These are phyloP conservation scores for Colletotrichum camelliae DNA, from an alignment of 2,329 filamentous ascomycete genomes.

Conservation along the genomic window DNA sequence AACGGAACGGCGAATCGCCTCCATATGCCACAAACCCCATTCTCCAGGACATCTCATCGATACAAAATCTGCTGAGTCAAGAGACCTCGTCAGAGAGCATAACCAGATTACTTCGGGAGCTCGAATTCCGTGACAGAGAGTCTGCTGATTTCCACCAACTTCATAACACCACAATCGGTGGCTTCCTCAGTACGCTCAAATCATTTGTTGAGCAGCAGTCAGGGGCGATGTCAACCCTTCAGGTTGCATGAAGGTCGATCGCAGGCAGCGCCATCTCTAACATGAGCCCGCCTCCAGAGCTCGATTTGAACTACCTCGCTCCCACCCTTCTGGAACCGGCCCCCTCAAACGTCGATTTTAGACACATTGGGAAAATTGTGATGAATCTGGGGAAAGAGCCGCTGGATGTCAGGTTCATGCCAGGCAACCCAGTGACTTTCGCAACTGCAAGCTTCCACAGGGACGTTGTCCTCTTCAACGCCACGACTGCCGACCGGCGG, in stretches of 20 bases:
- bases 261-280: neutral
- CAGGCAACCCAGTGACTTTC: neutral
- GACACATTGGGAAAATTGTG: neutral
- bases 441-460: constrained; percentile 14
- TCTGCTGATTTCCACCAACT: neutral
- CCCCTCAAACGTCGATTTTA: neutral
- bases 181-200: neutral
- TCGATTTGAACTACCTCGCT: neutral
- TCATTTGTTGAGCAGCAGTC: neutral
- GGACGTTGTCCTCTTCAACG: constrained; percentile 10
- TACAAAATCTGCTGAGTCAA: neutral
- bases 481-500: neutral
- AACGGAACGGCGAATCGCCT: constrained; percentile 7
- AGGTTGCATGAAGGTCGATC: neutral
- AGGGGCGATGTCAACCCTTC: neutral
- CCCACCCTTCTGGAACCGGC: neutral
- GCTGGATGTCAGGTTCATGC: constrained; percentile 4
- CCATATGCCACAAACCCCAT: constrained; percentile 9
- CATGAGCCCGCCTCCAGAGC: neutral
- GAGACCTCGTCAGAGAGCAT: neutral
- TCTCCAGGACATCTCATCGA: constrained; percentile 1
- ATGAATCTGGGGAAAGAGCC: constrained; percentile 17
- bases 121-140: neutral
- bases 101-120: neutral
- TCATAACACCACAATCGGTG: neutral